phyloP scores from a whole-genome alignment of 2,329 filamentous ascomycete genomes.

The Cordyceps cateniannulata region DNA sequence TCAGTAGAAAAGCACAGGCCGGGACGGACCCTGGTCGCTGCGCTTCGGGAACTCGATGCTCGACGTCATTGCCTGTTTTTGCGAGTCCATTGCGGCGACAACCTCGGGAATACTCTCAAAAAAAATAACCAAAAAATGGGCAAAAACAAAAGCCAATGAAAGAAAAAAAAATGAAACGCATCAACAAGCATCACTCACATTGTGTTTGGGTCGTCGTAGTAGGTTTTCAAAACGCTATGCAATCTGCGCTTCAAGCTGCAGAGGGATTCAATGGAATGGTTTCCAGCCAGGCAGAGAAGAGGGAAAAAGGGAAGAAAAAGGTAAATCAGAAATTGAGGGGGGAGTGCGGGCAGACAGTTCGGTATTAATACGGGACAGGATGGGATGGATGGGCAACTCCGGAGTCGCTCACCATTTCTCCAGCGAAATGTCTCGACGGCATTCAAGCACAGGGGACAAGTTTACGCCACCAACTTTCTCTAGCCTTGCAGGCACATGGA shows the following conservation, averaged over 20 bases:
- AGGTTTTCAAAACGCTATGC: constrained; percentile 11
- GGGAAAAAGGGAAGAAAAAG: constrained; percentile 8
- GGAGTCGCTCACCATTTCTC: constrained; percentile 3
- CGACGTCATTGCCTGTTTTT: too few species aligned
- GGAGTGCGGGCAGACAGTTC: constrained; percentile 12
- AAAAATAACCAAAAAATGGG: not conserved
- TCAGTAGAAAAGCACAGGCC: too few species aligned
- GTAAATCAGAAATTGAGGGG: constrained; percentile 7
- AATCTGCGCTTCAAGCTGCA: constrained; percentile 12
- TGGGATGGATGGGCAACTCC: constrained; percentile 8
- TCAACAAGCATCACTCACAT: constrained; percentile 1
- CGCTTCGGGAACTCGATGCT: too few species aligned
- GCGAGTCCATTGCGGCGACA: too few species aligned
- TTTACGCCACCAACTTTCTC: not conserved
- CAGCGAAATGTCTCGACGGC: not conserved
- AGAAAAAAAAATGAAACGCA: not conserved
- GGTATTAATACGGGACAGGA: constrained; percentile 15
- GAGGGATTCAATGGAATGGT: constrained; percentile 2
- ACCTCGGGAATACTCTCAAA: too few species aligned
- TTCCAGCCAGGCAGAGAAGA: not conserved
- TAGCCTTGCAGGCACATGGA: not conserved
- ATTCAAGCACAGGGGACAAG: not conserved
- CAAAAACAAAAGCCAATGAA: not conserved
- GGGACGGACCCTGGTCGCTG: too few species aligned
- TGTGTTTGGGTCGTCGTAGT: not conserved